Evolutionary conservation across 495 filamentous ascomycete genomes (phyloP), one percentile per base, ranked within the genome.

Genomic region (Parmelia sp.): DNA sequence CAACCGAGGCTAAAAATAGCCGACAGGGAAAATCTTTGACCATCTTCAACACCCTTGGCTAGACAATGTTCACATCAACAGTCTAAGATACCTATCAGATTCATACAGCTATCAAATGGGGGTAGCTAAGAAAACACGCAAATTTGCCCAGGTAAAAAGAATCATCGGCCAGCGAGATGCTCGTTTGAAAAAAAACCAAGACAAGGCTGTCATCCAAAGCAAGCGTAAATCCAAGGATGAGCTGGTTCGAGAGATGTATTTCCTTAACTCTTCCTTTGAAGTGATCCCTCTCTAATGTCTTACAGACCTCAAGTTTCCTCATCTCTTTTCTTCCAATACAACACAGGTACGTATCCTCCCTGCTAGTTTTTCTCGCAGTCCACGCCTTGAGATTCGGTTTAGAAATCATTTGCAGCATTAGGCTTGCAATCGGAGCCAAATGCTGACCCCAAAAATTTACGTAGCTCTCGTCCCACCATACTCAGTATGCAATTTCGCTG

Each of bases 271-370:
- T 58, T 12, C 10, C 23, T 6, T 10, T 4, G 15, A 7, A 53
- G 57, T 6, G 25, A n/a, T n/a, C 23, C 47, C 42, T 17, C 21
- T 29, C 57, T 66, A 64, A 60, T 15, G 21, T 40, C 44, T 36
- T 31, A 47, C 49, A 55, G 47, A 64, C 65, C 65, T 33, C 66
- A 92, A 75, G 86, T 89, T 61, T 88, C 93, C 10, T 92, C 91
- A 11, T 82, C 84, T 56, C 87, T 98, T 76, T 98, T 97, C 86
- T 97, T 96, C 78, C 84, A 90, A 68, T 90, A 92, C 79, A 98
- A 98, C 77, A 89, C 89, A 56, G 51, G 51, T 55, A 55, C 51
- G 51, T 51, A 29, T 51, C 25, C 23, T 29, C 15, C n/a, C 27
- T 17, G 31, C 2, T 0, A 10, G 9, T 21, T 4, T 33, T 14